Base-by-base conservation (phyloP, 2,329 filamentous ascomycete species). In the Aspergillus vadensis region DNA sequence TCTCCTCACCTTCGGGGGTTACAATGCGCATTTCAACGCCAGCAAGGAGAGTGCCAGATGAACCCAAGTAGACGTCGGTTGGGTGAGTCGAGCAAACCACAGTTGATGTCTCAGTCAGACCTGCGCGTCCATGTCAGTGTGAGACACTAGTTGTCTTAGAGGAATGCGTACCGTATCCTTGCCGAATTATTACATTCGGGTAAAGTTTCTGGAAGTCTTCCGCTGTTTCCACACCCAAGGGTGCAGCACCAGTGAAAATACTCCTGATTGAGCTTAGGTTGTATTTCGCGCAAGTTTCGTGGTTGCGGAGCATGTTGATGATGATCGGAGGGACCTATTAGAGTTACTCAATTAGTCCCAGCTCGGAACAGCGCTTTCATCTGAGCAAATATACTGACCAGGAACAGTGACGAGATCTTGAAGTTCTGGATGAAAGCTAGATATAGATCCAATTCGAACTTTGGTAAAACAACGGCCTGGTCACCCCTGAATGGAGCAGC, bases 171-270 rank as follows among this genome's bases (percentile, higher is more conserved):
- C 89, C 91, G 69, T 93, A 94, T 48, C 86, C 90, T 76, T 92
- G 90, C 48, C 86, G 81, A 49, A 93, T 82, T 2, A 77, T 76
- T 85, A 89, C 91, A 1, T 77, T 77, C 0, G 90, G 89, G 66
- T 86, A 90, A 38, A 85, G 74, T 58, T 82, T 82, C 17, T 82
- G 78, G 21, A 92, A 75, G 5, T 90, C 87, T 39, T 85, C 80
- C 0, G 89, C 85, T 0, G 89, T 91, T 73, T 94, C 91, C 63
- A 85, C 82, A 1, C 91, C 91, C 0, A 94, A 79, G 0, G 91
- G 91, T 4, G 92, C 91, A 0, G 91, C 92, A 2, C 91, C 92
- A 0, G 88, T 90, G 72, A 90, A 91, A 10, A 92, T 75, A 1
- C 79, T 74, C 7, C 78, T 79, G 0, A 94, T 87, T 52, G 85